phyloP scores from a whole-genome alignment of 148 eudicot genomes.

The Gaultheria prostrata region DNA sequence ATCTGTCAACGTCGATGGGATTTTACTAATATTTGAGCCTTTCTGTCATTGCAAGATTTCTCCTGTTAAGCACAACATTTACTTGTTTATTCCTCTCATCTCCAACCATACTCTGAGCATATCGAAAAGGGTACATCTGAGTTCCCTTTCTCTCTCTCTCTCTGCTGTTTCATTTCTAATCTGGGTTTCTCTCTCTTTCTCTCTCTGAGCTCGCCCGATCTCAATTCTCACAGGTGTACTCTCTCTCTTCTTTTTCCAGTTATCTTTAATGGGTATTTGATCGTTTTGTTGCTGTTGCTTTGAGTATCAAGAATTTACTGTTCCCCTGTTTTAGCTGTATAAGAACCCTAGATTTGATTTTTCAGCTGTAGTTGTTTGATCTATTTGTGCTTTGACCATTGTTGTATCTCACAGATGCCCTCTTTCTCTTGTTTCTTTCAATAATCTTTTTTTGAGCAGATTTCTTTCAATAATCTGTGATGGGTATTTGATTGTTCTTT shows the following conservation, averaged over 20 bases:
- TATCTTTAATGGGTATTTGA: conserved; percentile 19
- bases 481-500: not conserved
- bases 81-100: conserved; percentile 3
- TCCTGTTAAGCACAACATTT: not conserved
- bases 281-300: conserved; percentile 2
- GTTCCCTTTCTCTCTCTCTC: not conserved
- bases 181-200: conserved; percentile 16
- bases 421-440: not conserved
- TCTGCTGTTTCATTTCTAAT: conserved; percentile 4
- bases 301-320: not conserved
- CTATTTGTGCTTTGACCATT: not conserved
- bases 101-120: not conserved
- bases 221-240: conserved; percentile 24
- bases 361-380: not conserved
- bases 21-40: not conserved
- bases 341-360: conserved; percentile 8
- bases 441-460: no score
- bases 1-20: conserved; percentile 12
- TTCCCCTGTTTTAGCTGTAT: not conserved
- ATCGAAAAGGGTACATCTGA: not conserved
- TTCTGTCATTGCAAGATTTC: conserved; percentile 10
- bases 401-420: conserved; percentile 17
- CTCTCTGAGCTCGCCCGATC: conserved; percentile 18
- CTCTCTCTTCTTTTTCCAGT: conserved; percentile 15
- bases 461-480: not conserved